Percentiles rank a stretch among this genome's conserved stretches.
Evolutionary conservation across 2,329 filamentous ascomycete genomes (phyloP).

Genomic region (Capronia epimyces): DNA sequence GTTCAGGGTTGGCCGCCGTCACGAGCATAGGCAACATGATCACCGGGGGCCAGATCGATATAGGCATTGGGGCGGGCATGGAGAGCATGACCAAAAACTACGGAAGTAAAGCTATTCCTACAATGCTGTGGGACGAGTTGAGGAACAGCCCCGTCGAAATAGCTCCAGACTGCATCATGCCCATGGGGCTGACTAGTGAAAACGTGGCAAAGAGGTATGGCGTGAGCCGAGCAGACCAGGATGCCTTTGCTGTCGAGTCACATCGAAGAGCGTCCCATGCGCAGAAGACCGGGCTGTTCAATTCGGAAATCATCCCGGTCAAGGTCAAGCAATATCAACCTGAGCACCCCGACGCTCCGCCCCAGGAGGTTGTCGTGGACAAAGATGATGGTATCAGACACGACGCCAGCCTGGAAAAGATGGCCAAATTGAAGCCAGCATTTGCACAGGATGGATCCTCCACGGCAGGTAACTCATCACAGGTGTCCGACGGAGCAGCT

Average conservation of each 20-base stretch:
- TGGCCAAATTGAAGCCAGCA: constrained; percentile 76
- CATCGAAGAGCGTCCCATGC: constrained; percentile 70
- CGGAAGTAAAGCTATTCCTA: constrained; percentile 75
- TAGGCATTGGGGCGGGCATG: constrained; percentile 82
- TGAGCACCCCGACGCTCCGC: constrained; percentile 55
- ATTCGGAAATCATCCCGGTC: constrained; percentile 73
- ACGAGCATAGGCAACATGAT: constrained; percentile 70
- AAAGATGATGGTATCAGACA: constrained; percentile 79
- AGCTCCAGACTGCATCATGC: constrained; percentile 82
- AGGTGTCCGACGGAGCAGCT: constrained; percentile 83
- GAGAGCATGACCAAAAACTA: constrained; percentile 96
- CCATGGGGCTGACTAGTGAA: constrained; percentile 85
- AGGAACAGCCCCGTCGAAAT: constrained; percentile 60
- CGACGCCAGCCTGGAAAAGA: constrained; percentile 60
- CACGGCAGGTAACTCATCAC: constrained; percentile 79
- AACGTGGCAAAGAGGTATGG: constrained; percentile 77
- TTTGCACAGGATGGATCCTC: constrained; percentile 69
- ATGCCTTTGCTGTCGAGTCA: constrained; percentile 70
- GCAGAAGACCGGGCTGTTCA: constrained; percentile 64
- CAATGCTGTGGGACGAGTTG: constrained; percentile 70
- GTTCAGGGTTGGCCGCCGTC: constrained; percentile 70
- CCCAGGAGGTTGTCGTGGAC: constrained; percentile 60
- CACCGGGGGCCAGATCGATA: constrained; percentile 63
- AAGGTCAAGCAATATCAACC: constrained; percentile 62
- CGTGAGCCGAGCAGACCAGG: constrained; percentile 69